Conservation (phyloP, 331 rosid species). For the Pyrus hybrid region DNA sequence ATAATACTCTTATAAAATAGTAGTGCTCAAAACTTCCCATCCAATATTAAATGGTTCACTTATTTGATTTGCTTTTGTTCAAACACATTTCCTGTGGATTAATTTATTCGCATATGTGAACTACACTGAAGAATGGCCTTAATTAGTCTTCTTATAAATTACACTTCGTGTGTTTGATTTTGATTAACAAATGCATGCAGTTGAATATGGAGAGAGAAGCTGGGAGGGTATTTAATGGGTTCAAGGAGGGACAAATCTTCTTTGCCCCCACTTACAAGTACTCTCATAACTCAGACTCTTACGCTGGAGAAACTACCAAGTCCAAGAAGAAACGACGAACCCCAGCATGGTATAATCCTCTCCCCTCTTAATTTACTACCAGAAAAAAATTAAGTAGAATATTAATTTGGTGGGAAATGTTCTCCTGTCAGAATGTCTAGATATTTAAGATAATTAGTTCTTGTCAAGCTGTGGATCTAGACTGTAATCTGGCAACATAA, state of each 20-base stretch:
- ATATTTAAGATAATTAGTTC: too few species aligned
- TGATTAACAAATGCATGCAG: slow-evolving; percentile 35
- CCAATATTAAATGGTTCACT: too few species aligned
- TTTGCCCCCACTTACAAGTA: slow-evolving; percentile 96
- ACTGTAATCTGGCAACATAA: too few species aligned
- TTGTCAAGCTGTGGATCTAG: too few species aligned
- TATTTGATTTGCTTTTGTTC: not conserved
- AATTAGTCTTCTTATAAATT: not conserved
- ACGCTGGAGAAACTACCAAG: slow-evolving; percentile 79
- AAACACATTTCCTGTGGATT: not conserved
- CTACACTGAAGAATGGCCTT: not conserved
- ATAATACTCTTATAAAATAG: too few species aligned
- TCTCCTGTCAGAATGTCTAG: not conserved
- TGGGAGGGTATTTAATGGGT: slow-evolving; percentile 71
- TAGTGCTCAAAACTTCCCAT: too few species aligned
- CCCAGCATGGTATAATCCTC: slow-evolving; percentile 63
- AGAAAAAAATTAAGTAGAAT: not conserved
- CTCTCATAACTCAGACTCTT: slow-evolving; percentile 77
- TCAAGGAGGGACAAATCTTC: slow-evolving; percentile 58
- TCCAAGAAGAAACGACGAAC: slow-evolving; percentile 92
- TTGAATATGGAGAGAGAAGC: slow-evolving; percentile 79
- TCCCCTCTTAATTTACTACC: not conserved
- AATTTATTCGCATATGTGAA: not conserved
- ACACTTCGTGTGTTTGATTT: not conserved
- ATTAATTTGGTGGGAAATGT: not conserved